These are phyloP conservation scores for Camelina laxa DNA, from an alignment of 345 rosid species.

Conservation along the genomic window DNA sequence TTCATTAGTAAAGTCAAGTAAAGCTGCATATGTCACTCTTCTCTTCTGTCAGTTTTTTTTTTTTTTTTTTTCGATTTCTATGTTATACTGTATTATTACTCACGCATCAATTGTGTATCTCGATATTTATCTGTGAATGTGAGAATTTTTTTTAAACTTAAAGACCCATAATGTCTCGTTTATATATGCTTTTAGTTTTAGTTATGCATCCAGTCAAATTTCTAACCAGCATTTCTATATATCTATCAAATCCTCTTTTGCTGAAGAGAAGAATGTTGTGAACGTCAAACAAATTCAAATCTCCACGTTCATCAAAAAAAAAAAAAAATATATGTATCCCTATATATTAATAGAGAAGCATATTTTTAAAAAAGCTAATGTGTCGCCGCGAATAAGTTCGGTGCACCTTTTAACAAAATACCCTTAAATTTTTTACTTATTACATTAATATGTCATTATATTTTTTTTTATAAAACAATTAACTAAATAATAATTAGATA, in stretches of 20 bases:
- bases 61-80: background rate
- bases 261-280: background rate
- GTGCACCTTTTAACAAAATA: too few species aligned
- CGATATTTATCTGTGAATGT: constrained; percentile 29
- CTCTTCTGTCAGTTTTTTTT: constrained; percentile 26
- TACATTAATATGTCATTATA: too few species aligned
- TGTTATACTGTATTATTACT: background rate
- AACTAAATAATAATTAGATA: too few species aligned
- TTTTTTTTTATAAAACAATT: too few species aligned
- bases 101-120: constrained; percentile 42
- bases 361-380: too few species aligned
- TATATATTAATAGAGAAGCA: too few species aligned
- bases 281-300: background rate
- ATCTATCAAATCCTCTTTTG: background rate
- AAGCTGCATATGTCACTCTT: constrained; percentile 44
- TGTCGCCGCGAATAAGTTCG: too few species aligned
- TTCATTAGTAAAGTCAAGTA: constrained; percentile 33
- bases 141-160: background rate
- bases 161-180: constrained; percentile 32
- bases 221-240: background rate
- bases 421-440: too few species aligned
- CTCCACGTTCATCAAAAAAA: too few species aligned
- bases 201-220: constrained; percentile 25
- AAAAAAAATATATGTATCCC: too few species aligned
- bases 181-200: background rate